Evolutionary conservation across 2,329 filamentous ascomycete genomes (phyloP), one percentile per base, ranked within the genome.

Genomic region (Cercospora janseana): DNA sequence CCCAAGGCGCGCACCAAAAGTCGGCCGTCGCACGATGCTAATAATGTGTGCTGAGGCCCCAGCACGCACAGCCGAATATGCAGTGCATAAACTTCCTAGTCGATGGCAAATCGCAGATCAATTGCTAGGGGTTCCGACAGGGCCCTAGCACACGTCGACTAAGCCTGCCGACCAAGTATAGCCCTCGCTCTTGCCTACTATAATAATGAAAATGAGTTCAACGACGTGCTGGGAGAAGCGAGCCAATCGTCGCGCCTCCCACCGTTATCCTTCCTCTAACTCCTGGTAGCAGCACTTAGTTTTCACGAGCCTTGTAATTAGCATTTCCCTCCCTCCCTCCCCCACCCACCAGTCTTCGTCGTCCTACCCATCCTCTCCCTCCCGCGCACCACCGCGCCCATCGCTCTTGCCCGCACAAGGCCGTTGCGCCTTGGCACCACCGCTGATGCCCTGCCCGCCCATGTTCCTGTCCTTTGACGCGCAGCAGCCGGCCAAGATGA

Each of bases 401-500:
- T 46, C 20, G 44, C 44, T 37, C 21, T 26, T 34, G 31, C 23
- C 23, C 13, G 29, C 24, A 15, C 31, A 46, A 37, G 31, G 44
- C 44, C 28, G n/a, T 26, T 34, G 31, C 23, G 13, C 13, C 40
- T 13, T 43, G 31, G 40, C 16, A 15, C 13, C 24, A 7, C 15
- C 40, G 20, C 40, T 29, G 15, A 28, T 29, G 23, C 24, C 4
- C n/a, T 29, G 40, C 40, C 27, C 10, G n/a, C 38, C 44, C 31
- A 37, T 46, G 44, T 46, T 46, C 28, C 13, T 35, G 7, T 46
- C 31, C 15, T 46, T 46, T 34, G 31, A 27, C 32, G 23, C 29
- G 28, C 42, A 46, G 28, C 6, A 46, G 28, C 6, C 44, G n/a
- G 31, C 31, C 45, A 52, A 31, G 23, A 52, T 46, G 50, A 52